Conservation (phyloP, 208 protist species). For the Ichthyophonus hoferi region DNA sequence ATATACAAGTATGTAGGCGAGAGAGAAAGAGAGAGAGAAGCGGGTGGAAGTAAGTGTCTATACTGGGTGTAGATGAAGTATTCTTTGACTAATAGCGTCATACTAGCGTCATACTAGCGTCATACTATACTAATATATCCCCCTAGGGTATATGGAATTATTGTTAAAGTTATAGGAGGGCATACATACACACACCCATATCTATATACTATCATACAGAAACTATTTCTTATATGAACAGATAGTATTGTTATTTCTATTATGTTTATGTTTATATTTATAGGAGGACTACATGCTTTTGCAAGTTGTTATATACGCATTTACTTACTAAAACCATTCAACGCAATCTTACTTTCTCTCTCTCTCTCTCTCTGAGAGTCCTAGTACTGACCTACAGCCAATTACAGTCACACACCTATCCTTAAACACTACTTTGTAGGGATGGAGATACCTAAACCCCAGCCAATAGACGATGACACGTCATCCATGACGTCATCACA, state of each 20-base stretch:
- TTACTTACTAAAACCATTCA: too few species aligned
- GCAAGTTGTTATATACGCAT: neutral
- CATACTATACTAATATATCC: too few species aligned
- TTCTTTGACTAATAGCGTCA: too few species aligned
- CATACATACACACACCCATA: too few species aligned
- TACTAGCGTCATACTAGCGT: too few species aligned
- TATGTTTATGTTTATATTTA: neutral
- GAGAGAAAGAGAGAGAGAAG: neutral
- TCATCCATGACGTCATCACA: neutral
- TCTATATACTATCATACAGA: too few species aligned
- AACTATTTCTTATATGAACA: too few species aligned
- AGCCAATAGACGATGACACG: neutral
- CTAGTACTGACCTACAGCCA: neutral
- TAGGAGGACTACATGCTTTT: neutral
- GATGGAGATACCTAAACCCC: neutral
- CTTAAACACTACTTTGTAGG: conserved; percentile 7
- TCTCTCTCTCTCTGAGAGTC: neutral
- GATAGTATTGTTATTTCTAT: neutral
- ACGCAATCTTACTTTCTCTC: too few species aligned
- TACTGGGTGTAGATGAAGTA: neutral
- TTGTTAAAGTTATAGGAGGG: too few species aligned
- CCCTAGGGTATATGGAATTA: too few species aligned
- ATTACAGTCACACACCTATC: neutral
- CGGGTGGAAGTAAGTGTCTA: neutral
- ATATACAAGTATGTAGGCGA: neutral